Conservation (phyloP, 108 stramenopile genomes). For the Cyclotella baltica region DNA sequence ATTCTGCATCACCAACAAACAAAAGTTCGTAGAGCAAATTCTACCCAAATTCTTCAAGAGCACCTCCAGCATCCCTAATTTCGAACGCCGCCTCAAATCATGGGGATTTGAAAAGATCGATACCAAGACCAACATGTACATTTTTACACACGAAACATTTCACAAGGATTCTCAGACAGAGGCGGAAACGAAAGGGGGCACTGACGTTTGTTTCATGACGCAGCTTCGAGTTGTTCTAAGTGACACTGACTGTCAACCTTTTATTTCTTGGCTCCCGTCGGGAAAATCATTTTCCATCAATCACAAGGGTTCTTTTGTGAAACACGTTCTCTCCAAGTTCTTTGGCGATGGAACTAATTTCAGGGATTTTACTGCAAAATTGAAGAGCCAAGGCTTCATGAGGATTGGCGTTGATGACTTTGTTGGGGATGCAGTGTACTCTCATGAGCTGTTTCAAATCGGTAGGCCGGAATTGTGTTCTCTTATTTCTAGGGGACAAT, state of each 20-base stretch:
- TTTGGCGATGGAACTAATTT: background rate
- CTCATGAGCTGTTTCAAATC: background rate
- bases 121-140: background rate
- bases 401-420: background rate
- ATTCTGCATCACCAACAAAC: conserved; percentile 54
- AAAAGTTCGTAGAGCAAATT: conserved; percentile 42
- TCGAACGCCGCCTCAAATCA: conserved; percentile 54
- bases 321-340: background rate
- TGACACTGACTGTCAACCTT: background rate
- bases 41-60: conserved; percentile 53
- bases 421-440: conserved; percentile 3
- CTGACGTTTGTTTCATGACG: background rate
- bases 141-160: conserved; percentile 35
- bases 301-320: background rate
- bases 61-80: conserved; percentile 54
- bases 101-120: conserved; percentile 48
- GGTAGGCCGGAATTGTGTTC: conserved; percentile 2
- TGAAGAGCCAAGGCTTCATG: background rate
- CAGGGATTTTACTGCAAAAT: background rate
- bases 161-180: conserved; percentile 5
- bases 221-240: conserved; percentile 3
- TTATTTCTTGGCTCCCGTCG: conserved; percentile 6
- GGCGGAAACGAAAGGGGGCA: background rate
- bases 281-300: conserved; percentile 4
- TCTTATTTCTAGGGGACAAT: background rate